Evolutionary conservation across 2,329 filamentous ascomycete genomes (phyloP).

Genomic region (Tolypocladium pustulatum): DNA sequence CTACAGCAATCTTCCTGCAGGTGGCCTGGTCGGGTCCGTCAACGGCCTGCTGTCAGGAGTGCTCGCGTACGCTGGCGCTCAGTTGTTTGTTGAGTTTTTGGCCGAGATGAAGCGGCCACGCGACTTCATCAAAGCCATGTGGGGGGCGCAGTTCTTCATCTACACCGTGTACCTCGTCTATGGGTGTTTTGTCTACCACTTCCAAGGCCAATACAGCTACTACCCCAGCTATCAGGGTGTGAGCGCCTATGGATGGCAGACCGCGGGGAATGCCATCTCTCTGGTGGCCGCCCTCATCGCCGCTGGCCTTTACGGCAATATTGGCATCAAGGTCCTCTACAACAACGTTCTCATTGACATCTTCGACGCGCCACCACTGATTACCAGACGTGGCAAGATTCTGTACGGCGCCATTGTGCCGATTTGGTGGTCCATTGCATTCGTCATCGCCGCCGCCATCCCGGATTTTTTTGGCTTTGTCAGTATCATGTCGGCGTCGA

Average conservation of each 20-base stretch:
- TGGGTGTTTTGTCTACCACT: constrained; percentile 20
- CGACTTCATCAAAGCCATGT: constrained; percentile 32
- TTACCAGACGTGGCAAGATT: constrained; percentile 34
- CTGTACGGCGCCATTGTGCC: constrained; percentile 40
- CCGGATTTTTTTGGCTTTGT: constrained; percentile 38
- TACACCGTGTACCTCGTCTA: constrained; percentile 30
- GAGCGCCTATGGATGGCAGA: constrained; percentile 30
- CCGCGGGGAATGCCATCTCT: constrained; percentile 30
- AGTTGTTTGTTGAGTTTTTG: constrained; percentile 48
- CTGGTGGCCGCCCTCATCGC: constrained; percentile 34
- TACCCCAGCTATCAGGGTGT: constrained; percentile 33
- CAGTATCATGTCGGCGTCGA: constrained; percentile 40
- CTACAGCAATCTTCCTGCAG: constrained; percentile 20
- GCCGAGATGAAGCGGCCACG: constrained; percentile 35
- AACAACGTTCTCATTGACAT: constrained; percentile 40
- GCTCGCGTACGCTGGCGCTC: constrained; percentile 47
- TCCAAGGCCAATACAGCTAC: constrained; percentile 37
- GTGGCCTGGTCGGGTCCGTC: constrained; percentile 24
- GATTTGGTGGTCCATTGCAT: constrained; percentile 47
- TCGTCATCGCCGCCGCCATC: constrained; percentile 41
- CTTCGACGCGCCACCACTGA: constrained; percentile 36
- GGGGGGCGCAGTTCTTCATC: constrained; percentile 30
- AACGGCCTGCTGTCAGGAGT: constrained; percentile 26
- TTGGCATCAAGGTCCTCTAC: constrained; percentile 44
- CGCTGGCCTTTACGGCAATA: constrained; percentile 40